Conservation (phyloP, 2,329 filamentous ascomycete genomes). For the Epichloe gansuensis region DNA sequence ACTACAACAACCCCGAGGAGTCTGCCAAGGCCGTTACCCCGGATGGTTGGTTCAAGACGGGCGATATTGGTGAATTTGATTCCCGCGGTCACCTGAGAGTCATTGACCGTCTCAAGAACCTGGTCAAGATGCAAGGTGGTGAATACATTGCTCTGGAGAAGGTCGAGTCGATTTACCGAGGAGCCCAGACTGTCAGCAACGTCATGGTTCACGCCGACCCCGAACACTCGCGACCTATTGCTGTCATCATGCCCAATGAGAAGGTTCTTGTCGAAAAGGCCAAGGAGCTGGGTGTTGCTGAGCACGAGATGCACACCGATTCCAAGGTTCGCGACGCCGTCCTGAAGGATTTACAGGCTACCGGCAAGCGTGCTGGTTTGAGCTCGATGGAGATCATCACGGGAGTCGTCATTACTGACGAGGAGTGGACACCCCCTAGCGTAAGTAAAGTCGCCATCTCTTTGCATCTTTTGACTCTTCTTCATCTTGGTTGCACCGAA, state of each 20-base stretch:
- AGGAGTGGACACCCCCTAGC: slow-evolving; percentile 74
- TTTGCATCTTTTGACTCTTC: not conserved
- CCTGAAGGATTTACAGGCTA: slow-evolving; percentile 53
- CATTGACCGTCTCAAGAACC: slow-evolving; percentile 95
- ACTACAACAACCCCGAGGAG: slow-evolving; percentile 78
- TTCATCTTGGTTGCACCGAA: not conserved
- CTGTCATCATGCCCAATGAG: slow-evolving; percentile 61
- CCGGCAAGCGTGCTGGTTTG: slow-evolving; percentile 54
- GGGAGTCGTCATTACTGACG: slow-evolving; percentile 65
- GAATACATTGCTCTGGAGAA: slow-evolving; percentile 97
- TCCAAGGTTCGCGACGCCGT: slow-evolving; percentile 48
- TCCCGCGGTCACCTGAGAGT: slow-evolving; percentile 66
- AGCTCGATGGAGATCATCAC: slow-evolving; percentile 60
- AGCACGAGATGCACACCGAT: slow-evolving; percentile 54
- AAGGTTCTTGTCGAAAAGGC: slow-evolving; percentile 49
- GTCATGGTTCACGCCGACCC: slow-evolving; percentile 76
- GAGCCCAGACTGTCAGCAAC: slow-evolving; percentile 65
- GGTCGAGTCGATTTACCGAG: slow-evolving; percentile 82
- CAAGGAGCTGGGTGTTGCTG: slow-evolving; percentile 47
- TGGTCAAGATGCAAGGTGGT: slow-evolving; percentile 88
- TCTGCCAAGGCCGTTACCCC: slow-evolving; percentile 63
- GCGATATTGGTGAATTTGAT: slow-evolving; percentile 88
- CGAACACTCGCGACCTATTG: slow-evolving; percentile 65
- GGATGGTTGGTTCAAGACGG: slow-evolving; percentile 95
- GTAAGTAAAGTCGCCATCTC: slow-evolving; percentile 39